phyloP scores from a whole-genome alignment of 352 stramenopile species.

The Globisporangium rhizosaccharum region DNA sequence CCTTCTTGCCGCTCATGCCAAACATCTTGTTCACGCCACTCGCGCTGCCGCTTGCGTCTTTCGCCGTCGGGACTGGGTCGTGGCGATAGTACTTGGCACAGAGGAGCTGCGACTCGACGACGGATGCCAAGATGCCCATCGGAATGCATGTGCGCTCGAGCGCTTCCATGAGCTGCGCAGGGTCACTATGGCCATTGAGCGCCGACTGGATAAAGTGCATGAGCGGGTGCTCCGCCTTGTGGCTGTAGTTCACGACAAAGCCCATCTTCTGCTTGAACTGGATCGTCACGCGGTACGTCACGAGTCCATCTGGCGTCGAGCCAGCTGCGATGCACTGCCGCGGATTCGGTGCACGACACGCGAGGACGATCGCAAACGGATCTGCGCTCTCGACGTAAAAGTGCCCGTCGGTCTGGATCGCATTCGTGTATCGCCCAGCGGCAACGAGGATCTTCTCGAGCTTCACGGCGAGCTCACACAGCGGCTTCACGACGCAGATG shows the following conservation, averaged over 20 bases:
- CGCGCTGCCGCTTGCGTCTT: slow-evolving; percentile 22
- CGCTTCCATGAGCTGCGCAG: slow-evolving; percentile 73
- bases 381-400: slow-evolving; percentile 84
- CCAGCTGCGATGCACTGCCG: slow-evolving; percentile 62
- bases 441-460: slow-evolving; percentile 65
- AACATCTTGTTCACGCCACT: slow-evolving; percentile 37
- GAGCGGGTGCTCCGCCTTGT: slow-evolving; percentile 79
- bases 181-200: slow-evolving; percentile 75
- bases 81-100: slow-evolving; percentile 83
- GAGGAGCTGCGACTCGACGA: slow-evolving; percentile 79
- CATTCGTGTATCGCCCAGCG: slow-evolving; percentile 70
- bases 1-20: slow-evolving; percentile 59
- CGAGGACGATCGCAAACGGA: slow-evolving; percentile 79
- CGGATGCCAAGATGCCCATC: slow-evolving; percentile 74
- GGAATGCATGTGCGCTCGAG: slow-evolving; percentile 81
- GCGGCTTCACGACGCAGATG: slow-evolving; percentile 79
- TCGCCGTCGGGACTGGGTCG: slow-evolving; percentile 34
- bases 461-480: slow-evolving; percentile 82
- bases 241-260: slow-evolving; percentile 84
- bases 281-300: slow-evolving; percentile 76
- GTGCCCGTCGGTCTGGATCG: slow-evolving; percentile 60
- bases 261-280: slow-evolving; percentile 88
- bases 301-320: slow-evolving; percentile 64
- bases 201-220: slow-evolving; percentile 86
- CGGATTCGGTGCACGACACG: slow-evolving; percentile 65